A percentile compares a stretch with the other conserved stretches of the same genome.
These are phyloP conservation scores for Fusarium nelsonii DNA, from an alignment of 2,329 filamentous ascomycete species.

Conservation along the genomic window DNA sequence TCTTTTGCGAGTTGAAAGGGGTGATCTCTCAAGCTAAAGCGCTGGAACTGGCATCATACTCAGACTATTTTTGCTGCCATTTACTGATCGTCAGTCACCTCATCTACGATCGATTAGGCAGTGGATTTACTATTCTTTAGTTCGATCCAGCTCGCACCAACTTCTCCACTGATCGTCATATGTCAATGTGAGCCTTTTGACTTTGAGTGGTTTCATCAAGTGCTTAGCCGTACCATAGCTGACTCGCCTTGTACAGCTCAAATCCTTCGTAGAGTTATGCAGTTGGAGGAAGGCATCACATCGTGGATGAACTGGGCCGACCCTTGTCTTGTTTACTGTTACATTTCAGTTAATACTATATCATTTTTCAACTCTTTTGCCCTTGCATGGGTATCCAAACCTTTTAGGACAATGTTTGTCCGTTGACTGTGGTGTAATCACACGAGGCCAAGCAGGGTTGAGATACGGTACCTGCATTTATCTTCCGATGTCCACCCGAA, in stretches of 20 bases:
- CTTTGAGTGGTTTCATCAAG: conserved; percentile 15
- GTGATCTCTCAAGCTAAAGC: neutral
- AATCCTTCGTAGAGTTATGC: neutral
- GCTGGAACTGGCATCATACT: neutral
- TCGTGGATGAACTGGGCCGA: neutral
- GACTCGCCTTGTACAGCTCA: conserved; percentile 21
- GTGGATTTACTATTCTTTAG: conserved; percentile 14
- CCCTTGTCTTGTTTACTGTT: conserved; percentile 4
- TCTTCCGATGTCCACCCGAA: conserved; percentile 9
- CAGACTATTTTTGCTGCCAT: neutral
- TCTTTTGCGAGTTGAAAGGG: conserved; percentile 27
- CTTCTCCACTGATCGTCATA: conserved; percentile 33
- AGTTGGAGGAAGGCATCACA: neutral
- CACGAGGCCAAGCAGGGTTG: conserved; percentile 10
- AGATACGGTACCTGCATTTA: conserved; percentile 20
- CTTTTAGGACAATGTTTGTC: conserved; percentile 11
- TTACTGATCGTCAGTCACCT: conserved; percentile 32
- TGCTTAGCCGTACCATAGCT: conserved; percentile 7
- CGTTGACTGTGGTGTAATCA: neutral
- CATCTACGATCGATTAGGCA: conserved; percentile 32
- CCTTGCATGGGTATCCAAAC: conserved; percentile 9
- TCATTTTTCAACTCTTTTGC: conserved; percentile 7
- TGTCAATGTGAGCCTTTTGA: conserved; percentile 8
- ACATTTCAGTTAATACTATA: conserved; percentile 24
- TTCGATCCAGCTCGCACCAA: conserved; percentile 11